Evolutionary conservation across 2,329 filamentous ascomycete genomes (phyloP).

Genomic region (Fusarium camptoceras): DNA sequence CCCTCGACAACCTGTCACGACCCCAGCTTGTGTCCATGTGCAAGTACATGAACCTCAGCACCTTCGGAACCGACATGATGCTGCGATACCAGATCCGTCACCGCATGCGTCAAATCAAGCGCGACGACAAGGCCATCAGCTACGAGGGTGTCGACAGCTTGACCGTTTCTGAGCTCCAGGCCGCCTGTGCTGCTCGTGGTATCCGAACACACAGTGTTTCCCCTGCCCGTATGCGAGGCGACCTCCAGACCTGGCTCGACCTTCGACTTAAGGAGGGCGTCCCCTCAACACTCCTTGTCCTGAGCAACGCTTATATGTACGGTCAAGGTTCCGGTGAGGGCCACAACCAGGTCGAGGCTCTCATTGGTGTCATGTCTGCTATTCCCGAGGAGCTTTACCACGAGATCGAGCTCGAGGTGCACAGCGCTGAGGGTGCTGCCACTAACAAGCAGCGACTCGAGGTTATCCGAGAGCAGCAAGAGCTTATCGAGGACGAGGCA

Average conservation of each 20-base stretch:
- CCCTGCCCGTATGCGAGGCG: conserved; percentile 86
- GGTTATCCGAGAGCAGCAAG: conserved; percentile 97
- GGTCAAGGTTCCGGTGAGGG: conserved; percentile 89
- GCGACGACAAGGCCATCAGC: conserved; percentile 93
- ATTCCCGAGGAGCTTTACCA: conserved; percentile 99
- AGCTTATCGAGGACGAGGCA: conserved; percentile 96
- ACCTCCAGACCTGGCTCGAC: conserved; percentile 94
- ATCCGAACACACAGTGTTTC: conserved; percentile 93
- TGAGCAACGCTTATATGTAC: conserved; percentile 99
- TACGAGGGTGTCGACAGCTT: conserved; percentile 94
- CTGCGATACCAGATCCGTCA: conserved; percentile 96
- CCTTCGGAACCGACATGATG: conserved; percentile 97
- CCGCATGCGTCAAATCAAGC: conserved; percentile 99
- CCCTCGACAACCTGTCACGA: conserved; percentile 94
- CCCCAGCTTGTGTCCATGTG: conserved; percentile 98
- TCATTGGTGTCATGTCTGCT: conserved; percentile 90
- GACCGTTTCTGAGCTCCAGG: conserved; percentile 93
- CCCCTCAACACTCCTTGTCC: conserved; percentile 93
- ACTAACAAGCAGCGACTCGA: conserved; percentile 99
- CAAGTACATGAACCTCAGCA: conserved; percentile 97
- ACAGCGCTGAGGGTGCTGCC: conserved; percentile 94
- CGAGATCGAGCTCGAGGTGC: conserved; percentile 98
- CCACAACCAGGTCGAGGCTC: conserved; percentile 88
- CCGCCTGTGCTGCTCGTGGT: conserved; percentile 89
- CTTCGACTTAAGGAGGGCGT: conserved; percentile 92